Evolutionary conservation across 2,329 filamentous ascomycete species (phyloP).

Genomic region (Catunica adiposa): DNA sequence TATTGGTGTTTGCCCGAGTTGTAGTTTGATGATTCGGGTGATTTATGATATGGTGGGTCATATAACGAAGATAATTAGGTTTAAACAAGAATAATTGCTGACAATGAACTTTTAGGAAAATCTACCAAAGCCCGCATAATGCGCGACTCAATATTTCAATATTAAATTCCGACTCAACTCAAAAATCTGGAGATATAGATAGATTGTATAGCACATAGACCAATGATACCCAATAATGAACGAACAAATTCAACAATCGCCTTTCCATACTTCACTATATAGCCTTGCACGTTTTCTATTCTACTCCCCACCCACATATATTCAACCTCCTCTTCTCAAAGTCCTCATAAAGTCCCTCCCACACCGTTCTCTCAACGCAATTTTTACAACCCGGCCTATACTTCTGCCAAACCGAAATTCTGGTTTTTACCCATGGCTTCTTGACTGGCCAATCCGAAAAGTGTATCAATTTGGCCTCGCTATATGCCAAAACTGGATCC

Average conservation of each 20-base stretch:
- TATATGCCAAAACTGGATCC: slow-evolving; percentile 34
- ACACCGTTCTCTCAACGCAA: not conserved
- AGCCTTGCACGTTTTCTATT: not conserved
- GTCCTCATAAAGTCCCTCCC: not conserved
- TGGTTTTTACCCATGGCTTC: slow-evolving; percentile 32
- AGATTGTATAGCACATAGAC: not conserved
- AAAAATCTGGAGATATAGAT: not conserved
- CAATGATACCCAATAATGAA: not conserved
- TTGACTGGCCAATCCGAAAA: slow-evolving; percentile 24
- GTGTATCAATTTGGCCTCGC: slow-evolving; percentile 42
- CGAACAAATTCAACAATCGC: not conserved
- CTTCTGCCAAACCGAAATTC: slow-evolving; percentile 6
- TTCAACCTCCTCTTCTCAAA: not conserved
- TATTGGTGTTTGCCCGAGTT: slow-evolving; percentile 93
- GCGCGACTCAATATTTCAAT: too few relatives aligned
- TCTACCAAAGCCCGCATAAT: not conserved
- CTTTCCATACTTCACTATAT: not conserved
- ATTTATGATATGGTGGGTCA: slow-evolving; percentile 70
- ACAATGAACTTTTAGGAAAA: slow-evolving; percentile 2
- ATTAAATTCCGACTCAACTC: not conserved
- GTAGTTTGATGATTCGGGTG: slow-evolving; percentile 88
- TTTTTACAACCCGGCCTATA: slow-evolving; percentile 14
- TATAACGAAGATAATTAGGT: too few relatives aligned
- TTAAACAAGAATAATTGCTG: not conserved
- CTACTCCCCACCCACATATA: not conserved